Percentiles rank a stretch among this genome's conserved stretches.
phyloP scores from a whole-genome alignment of 1,284 basidiomycete species.

The Sporisorium sorghi region DNA sequence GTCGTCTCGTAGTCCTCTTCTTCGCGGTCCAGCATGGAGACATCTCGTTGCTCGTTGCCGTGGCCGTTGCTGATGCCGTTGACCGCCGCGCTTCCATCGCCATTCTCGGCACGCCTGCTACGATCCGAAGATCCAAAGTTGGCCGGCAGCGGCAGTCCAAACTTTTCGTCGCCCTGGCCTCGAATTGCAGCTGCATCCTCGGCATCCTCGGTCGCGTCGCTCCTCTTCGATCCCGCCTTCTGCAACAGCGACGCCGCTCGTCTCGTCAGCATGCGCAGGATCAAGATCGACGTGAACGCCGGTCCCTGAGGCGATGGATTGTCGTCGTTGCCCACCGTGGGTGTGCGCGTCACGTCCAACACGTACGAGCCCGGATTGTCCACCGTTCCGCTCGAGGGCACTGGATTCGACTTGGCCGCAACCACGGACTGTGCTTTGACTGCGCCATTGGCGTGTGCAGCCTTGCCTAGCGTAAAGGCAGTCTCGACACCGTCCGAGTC shows the following conservation, averaged over 20 bases:
- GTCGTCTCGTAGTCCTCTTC: constrained; percentile 37
- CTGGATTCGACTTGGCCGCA: not conserved
- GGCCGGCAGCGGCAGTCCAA: constrained; percentile 60
- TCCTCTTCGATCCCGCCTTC: constrained; percentile 47
- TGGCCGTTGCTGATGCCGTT: not conserved
- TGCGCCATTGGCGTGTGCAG: constrained; percentile 7
- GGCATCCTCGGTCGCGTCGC: constrained; percentile 12
- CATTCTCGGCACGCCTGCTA: constrained; percentile 2
- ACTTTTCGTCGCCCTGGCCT: constrained; percentile 56
- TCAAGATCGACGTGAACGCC: constrained; percentile 57
- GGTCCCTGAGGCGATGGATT: constrained; percentile 57
- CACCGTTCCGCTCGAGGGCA: constrained; percentile 51
- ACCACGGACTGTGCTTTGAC: constrained; percentile 13
- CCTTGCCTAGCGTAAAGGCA: constrained; percentile 22
- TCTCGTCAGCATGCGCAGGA: constrained; percentile 62
- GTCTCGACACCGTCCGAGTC: constrained; percentile 31
- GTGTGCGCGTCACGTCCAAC: constrained; percentile 64
- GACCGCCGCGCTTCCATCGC: constrained; percentile 2
- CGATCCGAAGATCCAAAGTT: constrained; percentile 44
- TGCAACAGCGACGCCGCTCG: constrained; percentile 51
- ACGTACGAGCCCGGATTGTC: constrained; percentile 59
- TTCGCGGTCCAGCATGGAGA: not conserved
- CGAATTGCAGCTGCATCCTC: constrained; percentile 36
- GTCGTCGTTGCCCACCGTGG: constrained; percentile 52
- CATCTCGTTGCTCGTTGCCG: not conserved